phyloP scores from a whole-genome alignment of 805 yeast species.

The Starmerella geochares region DNA sequence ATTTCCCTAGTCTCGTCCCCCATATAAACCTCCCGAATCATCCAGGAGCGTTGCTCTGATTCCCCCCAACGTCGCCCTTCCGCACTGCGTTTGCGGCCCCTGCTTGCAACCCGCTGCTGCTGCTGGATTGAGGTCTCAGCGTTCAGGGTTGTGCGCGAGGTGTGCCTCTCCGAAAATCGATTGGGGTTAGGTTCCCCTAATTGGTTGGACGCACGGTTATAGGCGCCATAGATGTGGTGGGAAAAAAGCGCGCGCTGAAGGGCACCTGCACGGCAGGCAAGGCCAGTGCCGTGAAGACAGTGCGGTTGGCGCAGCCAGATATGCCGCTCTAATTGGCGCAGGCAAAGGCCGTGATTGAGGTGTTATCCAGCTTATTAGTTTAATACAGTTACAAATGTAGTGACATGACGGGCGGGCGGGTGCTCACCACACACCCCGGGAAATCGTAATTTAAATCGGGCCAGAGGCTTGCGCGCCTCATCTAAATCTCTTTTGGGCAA shows the following conservation, averaged over 20 bases:
- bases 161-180: constrained; percentile 2
- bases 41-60: neutral
- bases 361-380: too few relatives aligned
- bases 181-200: neutral
- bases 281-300: too few relatives aligned
- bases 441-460: too few relatives aligned
- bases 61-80: neutral
- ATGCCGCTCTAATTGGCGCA: too few relatives aligned
- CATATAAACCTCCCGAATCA: constrained; percentile 7
- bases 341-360: too few relatives aligned
- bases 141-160: neutral
- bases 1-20: constrained; percentile 13
- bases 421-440: too few relatives aligned
- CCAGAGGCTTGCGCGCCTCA: constrained; percentile 27
- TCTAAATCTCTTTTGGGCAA: constrained; percentile 73
- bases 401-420: too few relatives aligned
- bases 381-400: too few relatives aligned
- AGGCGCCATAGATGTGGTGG: too few relatives aligned
- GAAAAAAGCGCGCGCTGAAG: too few relatives aligned
- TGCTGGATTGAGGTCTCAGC: neutral
- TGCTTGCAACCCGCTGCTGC: neutral
- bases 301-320: too few relatives aligned
- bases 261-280: too few relatives aligned
- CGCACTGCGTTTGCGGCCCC: neutral
- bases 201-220: neutral